phyloP scores from a whole-genome alignment of 148 eudicot species.

The Polygonum aviculare region DNA sequence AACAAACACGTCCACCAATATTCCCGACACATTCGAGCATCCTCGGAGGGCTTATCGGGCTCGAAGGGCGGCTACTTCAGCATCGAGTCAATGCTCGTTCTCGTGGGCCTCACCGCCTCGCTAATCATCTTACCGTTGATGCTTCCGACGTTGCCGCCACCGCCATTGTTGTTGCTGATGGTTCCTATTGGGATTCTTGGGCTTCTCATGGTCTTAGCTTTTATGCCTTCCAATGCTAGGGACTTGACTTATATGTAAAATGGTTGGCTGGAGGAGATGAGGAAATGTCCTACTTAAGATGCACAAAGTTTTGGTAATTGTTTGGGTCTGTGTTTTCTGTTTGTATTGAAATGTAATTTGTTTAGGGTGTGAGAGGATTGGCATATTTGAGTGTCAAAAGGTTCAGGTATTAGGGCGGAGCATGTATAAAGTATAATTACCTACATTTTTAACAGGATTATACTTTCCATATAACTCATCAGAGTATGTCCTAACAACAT shows the following conservation, averaged over 20 bases:
- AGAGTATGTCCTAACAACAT: too few species aligned
- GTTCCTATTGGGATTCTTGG: conserved; percentile 65
- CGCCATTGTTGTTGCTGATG: conserved; percentile 70
- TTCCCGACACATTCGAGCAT: not conserved
- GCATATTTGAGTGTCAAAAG: not conserved
- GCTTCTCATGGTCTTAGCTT: conserved; percentile 61
- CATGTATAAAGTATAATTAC: not conserved
- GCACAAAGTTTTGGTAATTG: conserved; percentile 3
- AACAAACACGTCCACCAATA: not conserved
- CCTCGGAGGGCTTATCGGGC: not conserved
- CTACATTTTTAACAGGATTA: not conserved
- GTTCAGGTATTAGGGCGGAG: not conserved
- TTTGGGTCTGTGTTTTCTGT: not conserved
- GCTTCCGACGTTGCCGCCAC: conserved; percentile 89
- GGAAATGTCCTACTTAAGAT: not conserved
- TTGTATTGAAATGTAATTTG: not conserved
- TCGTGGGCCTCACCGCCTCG: conserved; percentile 55
- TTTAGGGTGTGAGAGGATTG: not conserved
- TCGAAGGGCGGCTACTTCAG: conserved; percentile 35
- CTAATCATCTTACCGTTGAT: conserved; percentile 64
- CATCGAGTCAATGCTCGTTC: conserved; percentile 52
- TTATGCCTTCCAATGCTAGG: conserved; percentile 55
- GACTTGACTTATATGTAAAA: conserved; percentile 33
- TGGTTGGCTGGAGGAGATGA: not conserved
- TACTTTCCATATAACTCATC: not conserved